Percentiles rank a stretch among this genome's conserved stretches.
Conservation (phyloP, 2,329 filamentous ascomycete genomes). For the Talaromyces albobiverticillius region DNA sequence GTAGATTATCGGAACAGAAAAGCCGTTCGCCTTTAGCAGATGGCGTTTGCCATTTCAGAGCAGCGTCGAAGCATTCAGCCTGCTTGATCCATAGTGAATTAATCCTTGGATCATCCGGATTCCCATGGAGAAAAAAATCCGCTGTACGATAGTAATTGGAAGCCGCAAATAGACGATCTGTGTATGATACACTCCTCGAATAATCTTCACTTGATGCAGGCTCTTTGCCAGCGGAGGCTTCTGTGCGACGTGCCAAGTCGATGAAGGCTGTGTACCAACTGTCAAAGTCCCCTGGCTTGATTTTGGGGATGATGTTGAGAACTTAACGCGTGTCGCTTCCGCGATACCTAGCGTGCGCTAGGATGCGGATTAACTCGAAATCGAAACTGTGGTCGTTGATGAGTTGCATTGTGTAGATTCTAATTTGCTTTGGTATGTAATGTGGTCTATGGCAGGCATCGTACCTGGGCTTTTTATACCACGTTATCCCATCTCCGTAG, state of each 20-base stretch:
- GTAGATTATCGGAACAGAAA: conserved; percentile 36
- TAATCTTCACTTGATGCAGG: conserved; percentile 28
- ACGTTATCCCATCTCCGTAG: too few relatives aligned
- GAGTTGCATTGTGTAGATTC: not conserved
- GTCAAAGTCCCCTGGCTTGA: conserved; percentile 37
- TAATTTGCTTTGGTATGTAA: not conserved
- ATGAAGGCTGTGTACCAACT: conserved; percentile 40
- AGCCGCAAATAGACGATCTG: conserved; percentile 35
- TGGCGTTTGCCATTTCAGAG: not conserved
- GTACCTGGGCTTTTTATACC: too few relatives aligned
- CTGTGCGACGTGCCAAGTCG: conserved; percentile 6
- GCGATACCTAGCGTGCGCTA: conserved; percentile 32
- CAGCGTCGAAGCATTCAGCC: conserved; percentile 2
- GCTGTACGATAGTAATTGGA: conserved; percentile 39
- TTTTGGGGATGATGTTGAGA: conserved; percentile 33
- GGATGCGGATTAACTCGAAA: conserved; percentile 42
- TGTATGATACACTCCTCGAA: not conserved
- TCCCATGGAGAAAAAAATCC: conserved; percentile 33
- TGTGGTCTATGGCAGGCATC: too few relatives aligned
- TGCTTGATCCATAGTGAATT: conserved; percentile 5
- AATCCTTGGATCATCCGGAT: conserved; percentile 42
- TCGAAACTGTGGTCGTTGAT: conserved; percentile 28
- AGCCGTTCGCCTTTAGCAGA: conserved; percentile 23
- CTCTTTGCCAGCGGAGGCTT: conserved; percentile 11
- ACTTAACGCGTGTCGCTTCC: conserved; percentile 41